phyloP scores from a whole-genome alignment of 768 basidiomycete species.

The Holtermanniella nyarrowii region DNA sequence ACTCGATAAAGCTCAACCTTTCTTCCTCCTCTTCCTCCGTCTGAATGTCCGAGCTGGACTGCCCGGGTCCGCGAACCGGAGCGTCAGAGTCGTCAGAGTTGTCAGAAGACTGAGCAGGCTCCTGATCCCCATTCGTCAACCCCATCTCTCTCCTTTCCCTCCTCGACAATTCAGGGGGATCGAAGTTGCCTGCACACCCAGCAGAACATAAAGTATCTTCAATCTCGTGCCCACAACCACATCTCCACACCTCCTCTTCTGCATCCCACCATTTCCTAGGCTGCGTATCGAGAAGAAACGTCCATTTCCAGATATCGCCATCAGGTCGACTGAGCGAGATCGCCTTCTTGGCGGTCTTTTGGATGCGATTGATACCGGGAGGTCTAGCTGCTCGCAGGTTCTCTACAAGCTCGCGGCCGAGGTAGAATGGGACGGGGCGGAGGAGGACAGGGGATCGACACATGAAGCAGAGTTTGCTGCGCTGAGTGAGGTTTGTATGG shows the following conservation, averaged over 20 bases:
- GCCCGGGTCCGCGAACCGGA: too few species aligned
- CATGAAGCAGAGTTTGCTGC: conserved; percentile 25
- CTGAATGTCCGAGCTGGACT: too few species aligned
- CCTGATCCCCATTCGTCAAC: too few species aligned
- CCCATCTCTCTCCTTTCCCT: too few species aligned
- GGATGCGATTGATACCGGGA: conserved; percentile 4
- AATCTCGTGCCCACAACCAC: conserved; percentile 1
- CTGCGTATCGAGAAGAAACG: conserved; percentile 21
- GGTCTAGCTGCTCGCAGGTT: conserved; percentile 11
- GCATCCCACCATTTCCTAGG: conserved; percentile 17
- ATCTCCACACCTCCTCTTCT: conserved; percentile 13
- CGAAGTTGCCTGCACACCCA: neutral
- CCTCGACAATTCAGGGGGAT: neutral
- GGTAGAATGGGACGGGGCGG: conserved; percentile 23
- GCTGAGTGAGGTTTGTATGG: conserved; percentile 19
- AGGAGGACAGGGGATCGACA: conserved; percentile 23
- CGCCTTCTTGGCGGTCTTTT: conserved; percentile 6
- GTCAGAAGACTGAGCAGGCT: too few species aligned
- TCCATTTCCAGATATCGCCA: conserved; percentile 22
- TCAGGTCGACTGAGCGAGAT: neutral
- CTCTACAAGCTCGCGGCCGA: conserved; percentile 18
- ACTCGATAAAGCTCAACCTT: neutral
- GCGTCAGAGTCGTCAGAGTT: too few species aligned
- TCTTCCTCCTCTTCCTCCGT: neutral
- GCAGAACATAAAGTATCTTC: neutral